Evolutionary conservation across 176 grass and related monocot species (phyloP).

Genomic region (Aegilops umbellulata): DNA sequence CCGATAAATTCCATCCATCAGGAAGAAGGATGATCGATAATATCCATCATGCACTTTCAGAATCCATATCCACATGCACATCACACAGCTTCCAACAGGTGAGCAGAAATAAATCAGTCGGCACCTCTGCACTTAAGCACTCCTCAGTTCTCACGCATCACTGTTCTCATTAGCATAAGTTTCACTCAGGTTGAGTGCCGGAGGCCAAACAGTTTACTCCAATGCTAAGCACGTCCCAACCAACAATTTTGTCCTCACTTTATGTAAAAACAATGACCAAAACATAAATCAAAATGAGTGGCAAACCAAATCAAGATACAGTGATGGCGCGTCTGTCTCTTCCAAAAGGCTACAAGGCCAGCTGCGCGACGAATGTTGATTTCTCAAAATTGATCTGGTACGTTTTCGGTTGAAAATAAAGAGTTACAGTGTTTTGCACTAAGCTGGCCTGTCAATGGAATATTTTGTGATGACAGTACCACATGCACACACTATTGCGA

Average conservation of each 20-base stretch:
- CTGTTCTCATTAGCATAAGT: neutral
- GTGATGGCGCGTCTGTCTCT: neutral
- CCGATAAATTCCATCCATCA: neutral
- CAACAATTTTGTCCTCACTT: constrained; percentile 20
- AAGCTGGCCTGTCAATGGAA: constrained; percentile 12
- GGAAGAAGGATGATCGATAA: neutral
- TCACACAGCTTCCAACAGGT: neutral
- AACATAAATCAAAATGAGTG: constrained; percentile 7
- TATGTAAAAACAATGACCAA: neutral
- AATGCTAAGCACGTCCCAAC: neutral
- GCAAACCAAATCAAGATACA: constrained; percentile 29
- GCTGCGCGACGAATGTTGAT: neutral
- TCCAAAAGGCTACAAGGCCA: neutral
- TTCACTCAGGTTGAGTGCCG: neutral
- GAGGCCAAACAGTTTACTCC: neutral
- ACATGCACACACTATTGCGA: neutral
- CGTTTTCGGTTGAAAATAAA: neutral
- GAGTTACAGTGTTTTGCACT: neutral
- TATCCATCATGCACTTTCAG: neutral
- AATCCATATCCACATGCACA: neutral
- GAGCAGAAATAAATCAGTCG: neutral
- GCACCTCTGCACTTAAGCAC: neutral
- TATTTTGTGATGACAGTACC: constrained; percentile 21
- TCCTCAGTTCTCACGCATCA: neutral
- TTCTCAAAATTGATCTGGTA: neutral